Evolutionary conservation across 768 basidiomycete genomes (phyloP).

Genomic region (Rhizopogon salebrosus): DNA sequence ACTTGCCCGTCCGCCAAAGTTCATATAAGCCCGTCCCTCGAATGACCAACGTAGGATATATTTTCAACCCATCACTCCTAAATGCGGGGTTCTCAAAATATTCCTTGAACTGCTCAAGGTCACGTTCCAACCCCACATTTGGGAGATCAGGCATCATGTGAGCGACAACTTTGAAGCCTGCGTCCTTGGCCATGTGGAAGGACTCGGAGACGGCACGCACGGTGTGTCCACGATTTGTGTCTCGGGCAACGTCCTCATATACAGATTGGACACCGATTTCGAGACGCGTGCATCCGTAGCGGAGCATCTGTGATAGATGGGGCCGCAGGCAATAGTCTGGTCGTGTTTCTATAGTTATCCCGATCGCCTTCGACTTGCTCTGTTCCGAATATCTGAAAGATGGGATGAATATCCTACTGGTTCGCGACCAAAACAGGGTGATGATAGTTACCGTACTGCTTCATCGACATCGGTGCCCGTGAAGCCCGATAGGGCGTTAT

Average conservation of each 20-base stretch:
- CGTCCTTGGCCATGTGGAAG: conserved; percentile 97
- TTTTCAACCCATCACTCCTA: conserved; percentile 94
- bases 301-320: conserved; percentile 97
- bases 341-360: conserved; percentile 97
- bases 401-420: background rate
- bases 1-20: conserved; percentile 93
- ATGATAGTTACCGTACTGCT: conserved; percentile 64
- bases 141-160: conserved; percentile 99
- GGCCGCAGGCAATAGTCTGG: conserved; percentile 98
- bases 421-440: background rate
- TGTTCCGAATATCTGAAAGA: conserved; percentile 83
- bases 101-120: conserved; percentile 98
- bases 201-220: conserved; percentile 95
- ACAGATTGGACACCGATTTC: conserved; percentile 99
- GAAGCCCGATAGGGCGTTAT: conserved; percentile 94
- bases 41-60: conserved; percentile 97
- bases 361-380: conserved; percentile 97
- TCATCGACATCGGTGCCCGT: conserved; percentile 93
- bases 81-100: conserved; percentile 99
- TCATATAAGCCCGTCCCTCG: conserved; percentile 95
- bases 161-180: conserved; percentile 98
- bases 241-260: conserved; percentile 98
- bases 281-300: conserved; percentile 96
- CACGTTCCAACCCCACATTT: conserved; percentile 95
- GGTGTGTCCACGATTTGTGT: conserved; percentile 98